Percentiles rank a stretch among this genome's conserved stretches.
Evolutionary conservation across 1,139 yeast genomes (phyloP).

Genomic region (Taphrina sp.): DNA sequence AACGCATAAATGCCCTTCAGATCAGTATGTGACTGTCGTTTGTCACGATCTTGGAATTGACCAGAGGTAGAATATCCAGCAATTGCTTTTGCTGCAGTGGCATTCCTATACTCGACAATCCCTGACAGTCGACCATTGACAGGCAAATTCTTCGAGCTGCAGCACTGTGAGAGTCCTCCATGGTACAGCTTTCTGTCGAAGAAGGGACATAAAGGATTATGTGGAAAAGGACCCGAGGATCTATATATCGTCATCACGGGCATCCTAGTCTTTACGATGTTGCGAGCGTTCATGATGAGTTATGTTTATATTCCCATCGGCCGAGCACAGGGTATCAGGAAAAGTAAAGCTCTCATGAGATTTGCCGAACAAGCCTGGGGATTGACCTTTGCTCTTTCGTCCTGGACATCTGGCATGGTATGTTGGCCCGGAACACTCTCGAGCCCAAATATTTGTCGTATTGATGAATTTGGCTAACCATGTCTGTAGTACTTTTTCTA

Average conservation of each 20-base stretch:
- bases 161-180: slow-evolving; percentile 12
- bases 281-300: slow-evolving; percentile 62
- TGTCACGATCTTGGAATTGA: too few relatives aligned
- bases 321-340: slow-evolving; percentile 50
- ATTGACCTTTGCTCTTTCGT: slow-evolving; percentile 57
- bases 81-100: too few relatives aligned
- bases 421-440: background rate
- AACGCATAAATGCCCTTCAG: slow-evolving; percentile 7
- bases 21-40: slow-evolving; percentile 3
- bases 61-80: too few relatives aligned
- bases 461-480: background rate
- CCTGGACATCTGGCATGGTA: slow-evolving; percentile 57
- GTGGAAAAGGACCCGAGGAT: slow-evolving; percentile 38
- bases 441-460: background rate
- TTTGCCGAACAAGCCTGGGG: slow-evolving; percentile 90
- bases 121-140: too few relatives aligned
- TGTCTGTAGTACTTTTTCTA: slow-evolving; percentile 50
- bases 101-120: too few relatives aligned
- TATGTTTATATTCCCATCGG: slow-evolving; percentile 62
- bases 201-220: slow-evolving; percentile 11
- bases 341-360: slow-evolving; percentile 57
- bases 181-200: slow-evolving; percentile 8
- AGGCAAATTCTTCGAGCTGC: slow-evolving; percentile 13
- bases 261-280: slow-evolving; percentile 57
- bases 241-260: slow-evolving; percentile 51